These are phyloP conservation scores for Podaxis mareebaensis DNA, from an alignment of 768 basidiomycete species.

Conservation along the genomic window DNA sequence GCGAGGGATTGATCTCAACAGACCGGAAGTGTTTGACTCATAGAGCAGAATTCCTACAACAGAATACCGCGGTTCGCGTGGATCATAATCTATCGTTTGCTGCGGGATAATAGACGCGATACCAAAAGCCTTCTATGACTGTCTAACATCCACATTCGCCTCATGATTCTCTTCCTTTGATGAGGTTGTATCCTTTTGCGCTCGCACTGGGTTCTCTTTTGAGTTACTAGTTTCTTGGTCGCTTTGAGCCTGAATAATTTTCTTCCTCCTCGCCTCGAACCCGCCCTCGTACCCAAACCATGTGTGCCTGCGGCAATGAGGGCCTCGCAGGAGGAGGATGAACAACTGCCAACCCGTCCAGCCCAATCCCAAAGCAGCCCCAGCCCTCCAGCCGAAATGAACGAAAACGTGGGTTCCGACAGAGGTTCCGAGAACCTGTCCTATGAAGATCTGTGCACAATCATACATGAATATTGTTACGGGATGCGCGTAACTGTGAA, in stretches of 20 bases:
- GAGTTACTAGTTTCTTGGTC: not conserved
- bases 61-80: too few species aligned
- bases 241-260: not conserved
- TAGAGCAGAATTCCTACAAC: too few species aligned
- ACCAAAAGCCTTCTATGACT: too few species aligned
- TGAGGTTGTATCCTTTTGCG: not conserved
- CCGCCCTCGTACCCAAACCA: slow-evolving; percentile 73
- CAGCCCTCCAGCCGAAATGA: slow-evolving; percentile 67
- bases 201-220: not conserved
- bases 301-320: slow-evolving; percentile 55
- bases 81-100: too few species aligned
- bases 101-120: too few species aligned
- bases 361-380: slow-evolving; percentile 60
- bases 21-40: too few species aligned
- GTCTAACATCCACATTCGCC: not conserved
- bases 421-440: slow-evolving; percentile 82
- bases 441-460: slow-evolving; percentile 57
- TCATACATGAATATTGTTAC: not conserved
- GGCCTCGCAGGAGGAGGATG: slow-evolving; percentile 65
- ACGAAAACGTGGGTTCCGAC: slow-evolving; percentile 75
- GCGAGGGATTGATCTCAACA: too few species aligned
- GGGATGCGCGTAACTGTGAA: not conserved
- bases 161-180: not conserved
- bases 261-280: slow-evolving; percentile 37
- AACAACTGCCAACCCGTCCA: slow-evolving; percentile 56